Conservation (phyloP, 2,329 filamentous ascomycete genomes). For the Teratosphaeria gauchensis region DNA sequence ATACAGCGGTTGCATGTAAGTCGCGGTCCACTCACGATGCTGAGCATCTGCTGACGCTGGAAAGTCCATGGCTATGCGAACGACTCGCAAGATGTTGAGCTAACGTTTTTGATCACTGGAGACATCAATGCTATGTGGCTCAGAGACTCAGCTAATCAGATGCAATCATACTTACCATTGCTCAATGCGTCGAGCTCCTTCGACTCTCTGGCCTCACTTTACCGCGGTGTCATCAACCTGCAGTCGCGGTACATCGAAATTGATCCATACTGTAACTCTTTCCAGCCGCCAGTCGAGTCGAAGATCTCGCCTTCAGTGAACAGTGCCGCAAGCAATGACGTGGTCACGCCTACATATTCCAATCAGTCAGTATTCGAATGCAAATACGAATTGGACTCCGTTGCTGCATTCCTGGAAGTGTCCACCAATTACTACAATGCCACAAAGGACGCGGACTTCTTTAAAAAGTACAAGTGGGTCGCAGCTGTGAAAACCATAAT, state of each 20-base stretch:
- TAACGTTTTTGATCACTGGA: constrained; percentile 51
- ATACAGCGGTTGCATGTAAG: constrained; percentile 44
- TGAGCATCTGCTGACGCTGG: constrained; percentile 53
- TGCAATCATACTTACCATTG: constrained; percentile 59
- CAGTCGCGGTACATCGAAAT: constrained; percentile 59
- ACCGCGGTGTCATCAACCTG: constrained; percentile 61
- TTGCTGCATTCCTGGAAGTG: constrained; percentile 43
- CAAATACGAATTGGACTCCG: constrained; percentile 41
- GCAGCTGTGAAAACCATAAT: constrained; percentile 36
- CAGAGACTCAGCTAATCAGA: constrained; percentile 53
- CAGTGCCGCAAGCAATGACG: constrained; percentile 30
- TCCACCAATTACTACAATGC: constrained; percentile 41
- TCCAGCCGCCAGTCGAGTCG: constrained; percentile 43
- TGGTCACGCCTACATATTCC: constrained; percentile 27
- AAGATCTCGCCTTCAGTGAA: constrained; percentile 32
- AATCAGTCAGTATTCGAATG: constrained; percentile 4
- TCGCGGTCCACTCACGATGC: constrained; percentile 27
- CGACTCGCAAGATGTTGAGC: constrained; percentile 51
- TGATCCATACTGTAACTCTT: constrained; percentile 46
- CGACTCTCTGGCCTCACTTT: constrained; percentile 56
- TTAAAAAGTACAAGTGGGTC: constrained; percentile 40
- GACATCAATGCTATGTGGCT: constrained; percentile 51
- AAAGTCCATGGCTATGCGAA: constrained; percentile 52
- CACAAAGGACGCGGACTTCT: constrained; percentile 40
- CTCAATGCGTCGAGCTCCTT: constrained; percentile 44